phyloP scores from a whole-genome alignment of 306 rosid genomes.

The Quercus aquifolioides region DNA sequence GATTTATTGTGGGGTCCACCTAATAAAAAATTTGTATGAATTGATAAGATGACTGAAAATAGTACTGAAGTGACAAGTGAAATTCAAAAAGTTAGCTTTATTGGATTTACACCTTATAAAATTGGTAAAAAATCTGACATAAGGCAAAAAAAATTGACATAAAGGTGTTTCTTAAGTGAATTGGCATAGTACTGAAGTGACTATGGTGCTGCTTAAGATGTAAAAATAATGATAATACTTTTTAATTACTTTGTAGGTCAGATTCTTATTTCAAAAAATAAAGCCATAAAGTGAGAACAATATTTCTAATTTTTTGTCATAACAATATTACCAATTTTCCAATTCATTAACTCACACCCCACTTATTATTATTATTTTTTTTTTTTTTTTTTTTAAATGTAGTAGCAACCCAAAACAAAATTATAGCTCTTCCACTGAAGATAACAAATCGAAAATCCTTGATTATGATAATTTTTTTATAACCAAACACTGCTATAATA shows the following conservation, averaged over 20 bases:
- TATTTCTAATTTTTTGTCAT: neutral
- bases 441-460: constrained; percentile 2
- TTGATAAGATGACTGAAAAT: too few species aligned
- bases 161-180: too few species aligned
- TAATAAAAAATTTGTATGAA: too few species aligned
- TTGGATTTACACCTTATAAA: too few species aligned
- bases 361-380: too few species aligned
- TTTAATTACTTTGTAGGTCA: neutral
- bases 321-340: neutral
- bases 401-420: neutral
- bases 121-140: too few species aligned
- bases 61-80: too few species aligned
- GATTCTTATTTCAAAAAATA: neutral
- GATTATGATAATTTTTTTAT: neutral
- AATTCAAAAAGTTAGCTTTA: too few species aligned
- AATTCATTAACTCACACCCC: neutral
- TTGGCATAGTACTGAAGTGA: too few species aligned
- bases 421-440: neutral
- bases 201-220: neutral
- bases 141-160: too few species aligned
- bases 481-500: neutral
- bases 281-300: neutral
- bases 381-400: too few species aligned
- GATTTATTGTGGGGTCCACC: too few species aligned
- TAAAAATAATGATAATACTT: neutral